Evolutionary conservation across 768 basidiomycete genomes (phyloP).

Genomic region (Fistulinella prunicolor): DNA sequence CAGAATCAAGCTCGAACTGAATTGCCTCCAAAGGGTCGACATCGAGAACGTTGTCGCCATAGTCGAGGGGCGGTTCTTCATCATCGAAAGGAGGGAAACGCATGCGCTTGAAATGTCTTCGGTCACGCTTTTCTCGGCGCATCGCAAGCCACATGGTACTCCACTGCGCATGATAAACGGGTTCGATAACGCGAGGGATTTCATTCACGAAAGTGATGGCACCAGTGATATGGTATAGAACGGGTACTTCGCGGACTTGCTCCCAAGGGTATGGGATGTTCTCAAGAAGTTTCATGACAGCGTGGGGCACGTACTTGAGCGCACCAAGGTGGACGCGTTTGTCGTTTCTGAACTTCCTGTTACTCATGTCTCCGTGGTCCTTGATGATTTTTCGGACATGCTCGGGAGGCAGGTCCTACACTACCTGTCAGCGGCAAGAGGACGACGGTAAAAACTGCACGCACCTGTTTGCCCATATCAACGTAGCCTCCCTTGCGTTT

Average conservation of each 20-base stretch:
- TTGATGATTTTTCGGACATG: slow-evolving; percentile 99
- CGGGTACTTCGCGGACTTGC: slow-evolving; percentile 98
- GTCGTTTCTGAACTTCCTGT: slow-evolving; percentile 98
- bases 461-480: slow-evolving; percentile 90
- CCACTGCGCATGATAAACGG: slow-evolving; percentile 99
- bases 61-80: slow-evolving; percentile 98
- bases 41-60: slow-evolving; percentile 97
- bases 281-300: slow-evolving; percentile 98
- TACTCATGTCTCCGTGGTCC: slow-evolving; percentile 99
- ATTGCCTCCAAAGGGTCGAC: slow-evolving; percentile 98
- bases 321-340: slow-evolving; percentile 99
- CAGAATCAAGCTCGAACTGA: slow-evolving; percentile 89
- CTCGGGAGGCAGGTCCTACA: slow-evolving; percentile 90
- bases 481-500: slow-evolving; percentile 87
- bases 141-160: slow-evolving; percentile 99
- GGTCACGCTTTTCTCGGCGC: slow-evolving; percentile 97
- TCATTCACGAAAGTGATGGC: slow-evolving; percentile 99
- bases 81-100: slow-evolving; percentile 99
- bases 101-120: slow-evolving; percentile 99
- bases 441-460: slow-evolving; percentile 16
- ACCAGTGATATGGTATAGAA: slow-evolving; percentile 98
- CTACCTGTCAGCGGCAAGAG: slow-evolving; percentile 8
- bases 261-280: slow-evolving; percentile 98
- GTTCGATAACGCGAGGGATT: slow-evolving; percentile 94
- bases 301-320: slow-evolving; percentile 97